A percentile compares a stretch with the other conserved stretches of the same genome.
These are phyloP conservation scores for Sarocladium strictum DNA, from an alignment of 2,329 filamentous ascomycete genomes.

Conservation along the genomic window DNA sequence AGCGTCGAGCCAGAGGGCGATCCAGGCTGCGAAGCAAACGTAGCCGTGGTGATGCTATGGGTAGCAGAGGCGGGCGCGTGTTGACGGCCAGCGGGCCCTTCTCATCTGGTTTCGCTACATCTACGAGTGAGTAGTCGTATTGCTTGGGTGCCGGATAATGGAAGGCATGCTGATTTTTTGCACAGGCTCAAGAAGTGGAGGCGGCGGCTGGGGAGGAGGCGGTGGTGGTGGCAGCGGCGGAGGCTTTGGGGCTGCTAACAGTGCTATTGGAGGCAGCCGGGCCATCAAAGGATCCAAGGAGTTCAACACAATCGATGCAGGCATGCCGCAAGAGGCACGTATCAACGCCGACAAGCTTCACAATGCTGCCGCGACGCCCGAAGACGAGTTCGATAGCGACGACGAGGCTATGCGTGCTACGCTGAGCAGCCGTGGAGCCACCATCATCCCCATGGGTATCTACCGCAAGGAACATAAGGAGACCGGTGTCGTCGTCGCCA, in stretches of 20 bases:
- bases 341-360: constrained; percentile 54
- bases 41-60: constrained; percentile 39
- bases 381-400: constrained; percentile 41
- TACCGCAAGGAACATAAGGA: constrained; percentile 49
- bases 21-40: constrained; percentile 35
- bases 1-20: constrained; percentile 31
- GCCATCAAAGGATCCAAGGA: constrained; percentile 28
- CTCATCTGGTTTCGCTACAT: constrained; percentile 22
- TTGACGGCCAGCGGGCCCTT: constrained; percentile 35
- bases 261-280: constrained; percentile 16
- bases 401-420: constrained; percentile 35
- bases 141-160: neutral
- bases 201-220: constrained; percentile 16
- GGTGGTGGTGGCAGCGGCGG: constrained; percentile 19
- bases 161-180: neutral
- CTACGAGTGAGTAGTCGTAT: constrained; percentile 14
- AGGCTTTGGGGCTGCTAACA: constrained; percentile 21
- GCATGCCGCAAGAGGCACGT: constrained; percentile 34
- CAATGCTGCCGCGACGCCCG: constrained; percentile 25
- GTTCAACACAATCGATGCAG: constrained; percentile 29
- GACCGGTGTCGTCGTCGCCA: constrained; percentile 46
- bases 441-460: constrained; percentile 49
- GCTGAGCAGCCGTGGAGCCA: constrained; percentile 23
- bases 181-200: constrained; percentile 16
- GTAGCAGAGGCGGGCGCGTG: constrained; percentile 29